Evolutionary conservation across 805 yeast genomes (phyloP).

Genomic region (Ogataea paradorogensis): DNA sequence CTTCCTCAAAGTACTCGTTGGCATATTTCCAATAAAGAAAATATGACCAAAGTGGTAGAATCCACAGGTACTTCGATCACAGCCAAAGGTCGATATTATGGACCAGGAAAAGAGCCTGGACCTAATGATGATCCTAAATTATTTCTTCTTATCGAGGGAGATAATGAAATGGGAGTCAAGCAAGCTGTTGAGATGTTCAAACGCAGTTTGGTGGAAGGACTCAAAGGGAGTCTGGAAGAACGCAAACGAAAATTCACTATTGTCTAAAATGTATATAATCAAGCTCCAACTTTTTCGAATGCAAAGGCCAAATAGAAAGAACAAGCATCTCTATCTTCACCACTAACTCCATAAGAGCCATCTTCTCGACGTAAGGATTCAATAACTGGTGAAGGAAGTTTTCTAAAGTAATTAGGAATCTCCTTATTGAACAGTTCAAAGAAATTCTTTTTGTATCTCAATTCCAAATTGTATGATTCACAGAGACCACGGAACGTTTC

Average conservation of each 20-base stretch:
- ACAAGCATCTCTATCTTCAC: conserved; percentile 82
- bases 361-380: conserved; percentile 73
- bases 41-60: conserved; percentile 61
- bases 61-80: conserved; percentile 75
- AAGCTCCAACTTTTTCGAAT: conserved; percentile 50
- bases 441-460: conserved; percentile 73
- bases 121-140: conserved; percentile 68
- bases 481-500: conserved; percentile 82
- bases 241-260: conserved; percentile 21
- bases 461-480: conserved; percentile 72
- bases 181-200: conserved; percentile 59
- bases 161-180: conserved; percentile 53
- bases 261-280: conserved; percentile 4
- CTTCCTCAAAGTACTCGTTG: conserved; percentile 78
- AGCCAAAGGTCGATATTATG: conserved; percentile 73
- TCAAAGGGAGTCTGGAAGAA: conserved; percentile 21
- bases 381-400: conserved; percentile 52
- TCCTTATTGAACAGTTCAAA: conserved; percentile 79
- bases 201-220: conserved; percentile 52
- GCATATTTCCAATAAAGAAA: conserved; percentile 69
- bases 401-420: conserved; percentile 61
- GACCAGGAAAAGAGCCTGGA: conserved; percentile 54
- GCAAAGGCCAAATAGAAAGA: conserved; percentile 85
- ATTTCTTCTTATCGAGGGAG: conserved; percentile 75
- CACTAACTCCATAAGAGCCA: conserved; percentile 83